Conservation (phyloP, 768 basidiomycete species). For the Imleria badia region DNA sequence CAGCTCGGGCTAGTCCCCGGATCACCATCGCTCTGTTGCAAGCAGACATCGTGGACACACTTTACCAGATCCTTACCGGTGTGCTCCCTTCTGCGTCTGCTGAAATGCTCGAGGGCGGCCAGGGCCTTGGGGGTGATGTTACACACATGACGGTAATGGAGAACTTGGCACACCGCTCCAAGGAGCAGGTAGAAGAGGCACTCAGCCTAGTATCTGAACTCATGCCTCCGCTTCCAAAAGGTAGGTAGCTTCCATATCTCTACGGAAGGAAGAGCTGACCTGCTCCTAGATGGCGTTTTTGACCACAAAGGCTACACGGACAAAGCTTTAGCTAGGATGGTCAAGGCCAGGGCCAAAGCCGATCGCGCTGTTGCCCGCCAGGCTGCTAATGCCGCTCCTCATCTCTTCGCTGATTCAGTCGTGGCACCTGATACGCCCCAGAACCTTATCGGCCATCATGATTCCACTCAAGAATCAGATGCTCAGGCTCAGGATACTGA, state of each 20-base stretch:
- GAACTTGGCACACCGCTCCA: conserved; percentile 92
- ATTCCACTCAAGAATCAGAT: conserved; percentile 33
- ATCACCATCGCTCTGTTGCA: conserved; percentile 86
- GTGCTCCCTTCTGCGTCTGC: conserved; percentile 71
- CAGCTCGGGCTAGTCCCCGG: conserved; percentile 84
- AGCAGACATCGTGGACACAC: conserved; percentile 87
- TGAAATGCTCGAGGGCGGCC: conserved; percentile 55
- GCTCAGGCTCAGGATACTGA: conserved; percentile 45
- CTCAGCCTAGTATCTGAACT: conserved; percentile 87
- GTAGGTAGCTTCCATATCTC: conserved; percentile 36
- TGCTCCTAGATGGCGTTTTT: conserved; percentile 81
- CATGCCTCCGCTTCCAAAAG: conserved; percentile 91
- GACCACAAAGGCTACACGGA: conserved; percentile 90
- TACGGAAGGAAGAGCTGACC: conserved; percentile 1
- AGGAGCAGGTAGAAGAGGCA: conserved; percentile 96
- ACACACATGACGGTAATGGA: conserved; percentile 99
- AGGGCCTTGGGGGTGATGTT: conserved; percentile 83
- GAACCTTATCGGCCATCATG: conserved; percentile 13
- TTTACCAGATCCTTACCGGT: conserved; percentile 95
- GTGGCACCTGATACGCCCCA: conserved; percentile 21
- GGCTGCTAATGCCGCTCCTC: conserved; percentile 35
- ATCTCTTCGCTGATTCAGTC: conserved; percentile 29
- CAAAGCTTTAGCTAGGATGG: conserved; percentile 71
- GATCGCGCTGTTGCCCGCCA: conserved; percentile 73
- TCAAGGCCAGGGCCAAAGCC: conserved; percentile 82